A percentile compares a stretch with the other conserved stretches of the same genome.
Evolutionary conservation across 2,329 filamentous ascomycete species (phyloP).

Genomic region (Fusarium annulatum): DNA sequence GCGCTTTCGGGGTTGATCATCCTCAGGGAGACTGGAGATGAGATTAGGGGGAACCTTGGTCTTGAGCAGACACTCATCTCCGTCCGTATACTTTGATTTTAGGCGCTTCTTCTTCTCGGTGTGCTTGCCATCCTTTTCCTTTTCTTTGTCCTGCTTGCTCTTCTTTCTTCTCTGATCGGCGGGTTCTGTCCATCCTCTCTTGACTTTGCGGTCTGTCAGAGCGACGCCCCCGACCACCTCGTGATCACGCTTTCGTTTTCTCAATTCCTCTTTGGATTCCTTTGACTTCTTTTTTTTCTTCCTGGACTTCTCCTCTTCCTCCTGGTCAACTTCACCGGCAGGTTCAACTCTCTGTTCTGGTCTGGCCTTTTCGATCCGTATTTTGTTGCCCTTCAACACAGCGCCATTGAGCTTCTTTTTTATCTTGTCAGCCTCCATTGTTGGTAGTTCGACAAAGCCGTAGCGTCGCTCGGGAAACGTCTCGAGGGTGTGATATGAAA

Average conservation of each 20-base stretch:
- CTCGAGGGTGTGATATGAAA: slow-evolving; percentile 88
- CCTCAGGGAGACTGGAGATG: slow-evolving; percentile 56
- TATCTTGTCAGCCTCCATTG: slow-evolving; percentile 86
- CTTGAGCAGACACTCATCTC: slow-evolving; percentile 86
- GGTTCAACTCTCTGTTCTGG: slow-evolving; percentile 59
- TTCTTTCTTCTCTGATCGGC: slow-evolving; percentile 60
- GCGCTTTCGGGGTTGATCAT: slow-evolving; percentile 64
- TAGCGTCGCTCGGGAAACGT: slow-evolving; percentile 92
- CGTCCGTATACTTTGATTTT: slow-evolving; percentile 83
- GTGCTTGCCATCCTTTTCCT: slow-evolving; percentile 60
- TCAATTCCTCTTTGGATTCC: slow-evolving; percentile 51
- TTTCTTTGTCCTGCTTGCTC: slow-evolving; percentile 60
- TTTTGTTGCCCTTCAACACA: slow-evolving; percentile 84
- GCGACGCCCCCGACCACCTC: slow-evolving; percentile 73
- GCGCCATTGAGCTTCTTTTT: slow-evolving; percentile 91
- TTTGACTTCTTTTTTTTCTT: slow-evolving; percentile 50
- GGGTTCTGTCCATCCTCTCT: slow-evolving; percentile 88
- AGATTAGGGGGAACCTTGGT: slow-evolving; percentile 71
- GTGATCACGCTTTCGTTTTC: slow-evolving; percentile 63
- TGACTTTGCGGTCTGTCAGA: slow-evolving; percentile 81
- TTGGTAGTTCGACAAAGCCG: slow-evolving; percentile 88
- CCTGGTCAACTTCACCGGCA: slow-evolving; percentile 49
- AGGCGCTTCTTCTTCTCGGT: slow-evolving; percentile 68
- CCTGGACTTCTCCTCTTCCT: slow-evolving; percentile 44
- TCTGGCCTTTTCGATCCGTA: slow-evolving; percentile 84